Base-by-base conservation (phyloP, 495 filamentous ascomycete genomes). In the Podospora tetraspora region DNA sequence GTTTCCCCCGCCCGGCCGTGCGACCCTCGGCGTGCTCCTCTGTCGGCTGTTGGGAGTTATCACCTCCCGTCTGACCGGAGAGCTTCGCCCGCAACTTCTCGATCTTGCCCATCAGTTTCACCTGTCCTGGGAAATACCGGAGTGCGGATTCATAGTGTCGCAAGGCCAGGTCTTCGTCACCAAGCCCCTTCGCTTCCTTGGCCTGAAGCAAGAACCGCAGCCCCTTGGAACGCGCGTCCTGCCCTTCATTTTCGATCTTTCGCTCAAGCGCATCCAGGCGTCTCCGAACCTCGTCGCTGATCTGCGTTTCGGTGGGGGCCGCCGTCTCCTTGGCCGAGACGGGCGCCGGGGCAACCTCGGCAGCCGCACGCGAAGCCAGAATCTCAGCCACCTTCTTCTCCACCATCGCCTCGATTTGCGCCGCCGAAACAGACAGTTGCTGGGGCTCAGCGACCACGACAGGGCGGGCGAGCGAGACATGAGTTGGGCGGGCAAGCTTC, bases 321-420 rank as follows among this genome's bases (percentile, higher is more conserved):
- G 43, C 83, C 75, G 27, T 84, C 64, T 62, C 58, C 30, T 32
- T 65, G 66, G 25, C 43, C 5, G 65, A 61, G 3, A 61, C 62
- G 13, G 72, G 60, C 11, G 23, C 68, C 13, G 73, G 59, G 6
- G 69, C 34, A 13, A 6, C 71, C 5, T 73, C 29, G 27, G 62
- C 68, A 1, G 86, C 76, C 0, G 84, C 84, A 27, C 90, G 87
- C 10, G 89, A 85, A 2, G 93, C 92, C 1, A 98, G 80, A 34
- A 95, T 91, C 75, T 96, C 94, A 59, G 90, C 89, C 0, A 99
- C 92, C 70, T 96, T 96, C 73, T 88, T 90, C 75, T 95, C 91
- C 8, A 99, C 92, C 77, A 97, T 88, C 59, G 93, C 92, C 72
- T 97, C 94, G 56, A 97, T 94, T 66, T 85, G 88, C n/a, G 86